These are phyloP conservation scores for Diplotaxis tenuifolia DNA, from an alignment of 345 rosid species.

Conservation along the genomic window DNA sequence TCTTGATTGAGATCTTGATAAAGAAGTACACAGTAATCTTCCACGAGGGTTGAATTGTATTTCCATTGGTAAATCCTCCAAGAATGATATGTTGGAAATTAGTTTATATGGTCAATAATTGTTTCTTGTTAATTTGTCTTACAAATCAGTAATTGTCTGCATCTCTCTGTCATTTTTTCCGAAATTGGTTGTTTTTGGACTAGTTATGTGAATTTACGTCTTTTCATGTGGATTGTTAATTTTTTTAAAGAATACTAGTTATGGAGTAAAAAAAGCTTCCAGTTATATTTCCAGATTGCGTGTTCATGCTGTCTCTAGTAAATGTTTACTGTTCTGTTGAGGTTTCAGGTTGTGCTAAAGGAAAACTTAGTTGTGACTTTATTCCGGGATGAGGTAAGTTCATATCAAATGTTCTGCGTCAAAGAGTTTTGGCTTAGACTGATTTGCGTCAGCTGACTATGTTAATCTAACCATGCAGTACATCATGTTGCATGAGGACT, in stretches of 20 bases:
- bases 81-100: neutral
- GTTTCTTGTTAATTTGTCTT: neutral
- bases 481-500: constrained; percentile 85
- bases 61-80: neutral
- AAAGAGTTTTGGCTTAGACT: constrained; percentile 11
- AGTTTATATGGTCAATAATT: neutral
- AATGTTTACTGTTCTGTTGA: constrained; percentile 22
- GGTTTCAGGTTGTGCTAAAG: constrained; percentile 81
- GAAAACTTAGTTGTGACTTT: constrained; percentile 82
- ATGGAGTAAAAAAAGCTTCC: neutral
- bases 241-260: neutral
- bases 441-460: constrained; percentile 35
- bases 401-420: constrained; percentile 3
- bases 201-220: neutral
- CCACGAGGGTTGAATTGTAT: neutral
- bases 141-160: neutral
- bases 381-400: constrained; percentile 92
- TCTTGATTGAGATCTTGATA: constrained; percentile 13
- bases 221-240: constrained; percentile 15
- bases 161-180: neutral
- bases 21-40: neutral
- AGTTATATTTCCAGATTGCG: constrained; percentile 4
- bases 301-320: constrained; percentile 3
- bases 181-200: neutral
- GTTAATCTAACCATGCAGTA: constrained; percentile 55